Evolutionary conservation across 352 stramenopile species (phyloP).

Genomic region (Globisporangium yorkense): DNA sequence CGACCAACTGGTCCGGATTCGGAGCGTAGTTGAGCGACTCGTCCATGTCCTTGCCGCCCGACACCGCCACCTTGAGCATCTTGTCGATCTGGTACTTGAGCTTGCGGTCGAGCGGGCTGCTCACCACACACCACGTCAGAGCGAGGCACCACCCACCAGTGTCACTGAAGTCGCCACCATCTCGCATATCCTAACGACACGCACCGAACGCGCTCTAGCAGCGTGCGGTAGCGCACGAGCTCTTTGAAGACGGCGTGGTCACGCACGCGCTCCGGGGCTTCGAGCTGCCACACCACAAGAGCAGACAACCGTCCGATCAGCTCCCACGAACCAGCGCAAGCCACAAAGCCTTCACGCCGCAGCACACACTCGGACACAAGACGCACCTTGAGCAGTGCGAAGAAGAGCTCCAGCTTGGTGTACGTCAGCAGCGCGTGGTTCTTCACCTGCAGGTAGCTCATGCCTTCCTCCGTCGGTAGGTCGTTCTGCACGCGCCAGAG

Average conservation of each 20-base stretch:
- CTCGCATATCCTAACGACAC: not conserved
- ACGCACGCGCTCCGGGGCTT: constrained; percentile 61
- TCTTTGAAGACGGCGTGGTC: constrained; percentile 83
- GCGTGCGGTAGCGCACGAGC: constrained; percentile 75
- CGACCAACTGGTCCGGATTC: constrained; percentile 66
- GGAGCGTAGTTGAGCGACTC: constrained; percentile 77
- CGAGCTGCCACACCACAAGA: constrained; percentile 26
- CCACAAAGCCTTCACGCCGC: not conserved
- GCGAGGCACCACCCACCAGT: not conserved
- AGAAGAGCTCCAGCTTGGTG: constrained; percentile 87
- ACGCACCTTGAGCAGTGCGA: constrained; percentile 66
- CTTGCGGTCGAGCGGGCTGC: constrained; percentile 74
- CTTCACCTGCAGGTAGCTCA: constrained; percentile 84
- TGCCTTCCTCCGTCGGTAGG: constrained; percentile 50
- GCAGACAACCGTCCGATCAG: not conserved
- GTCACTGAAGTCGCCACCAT: not conserved
- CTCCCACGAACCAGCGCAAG: not conserved
- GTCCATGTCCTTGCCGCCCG: constrained; percentile 61
- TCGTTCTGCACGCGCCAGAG: constrained; percentile 30
- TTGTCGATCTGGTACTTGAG: constrained; percentile 90
- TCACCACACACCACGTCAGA: not conserved
- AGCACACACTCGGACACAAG: not conserved
- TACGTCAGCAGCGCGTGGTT: constrained; percentile 84
- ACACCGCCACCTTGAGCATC: constrained; percentile 84
- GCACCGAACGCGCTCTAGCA: constrained; percentile 79